phyloP scores from a whole-genome alignment of 2,329 filamentous ascomycete genomes.

The Thielaviopsis ethacetica region DNA sequence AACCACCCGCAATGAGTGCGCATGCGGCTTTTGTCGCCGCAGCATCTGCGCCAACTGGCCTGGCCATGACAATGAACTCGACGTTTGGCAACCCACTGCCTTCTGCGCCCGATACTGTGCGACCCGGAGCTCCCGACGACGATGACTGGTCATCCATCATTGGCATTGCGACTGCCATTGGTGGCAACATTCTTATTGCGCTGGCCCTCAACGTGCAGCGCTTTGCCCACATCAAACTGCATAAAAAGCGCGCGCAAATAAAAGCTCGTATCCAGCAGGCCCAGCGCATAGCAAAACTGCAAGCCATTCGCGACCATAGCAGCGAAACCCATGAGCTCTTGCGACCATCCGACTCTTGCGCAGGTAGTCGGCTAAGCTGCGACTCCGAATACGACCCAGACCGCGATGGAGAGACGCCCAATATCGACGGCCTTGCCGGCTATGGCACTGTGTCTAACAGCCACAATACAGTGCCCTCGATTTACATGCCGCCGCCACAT shows the following conservation, averaged over 20 bases:
- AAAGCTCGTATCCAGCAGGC: constrained; percentile 37
- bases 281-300: constrained; percentile 24
- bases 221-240: constrained; percentile 79
- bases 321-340: constrained; percentile 1
- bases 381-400: not conserved
- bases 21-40: not conserved
- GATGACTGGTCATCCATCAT: constrained; percentile 78
- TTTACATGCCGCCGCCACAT: not conserved
- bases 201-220: constrained; percentile 92
- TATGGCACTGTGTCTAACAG: constrained; percentile 6
- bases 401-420: not conserved
- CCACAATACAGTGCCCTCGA: not conserved
- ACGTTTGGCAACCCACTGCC: not conserved
- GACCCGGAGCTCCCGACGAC: not conserved
- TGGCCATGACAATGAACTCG: constrained; percentile 6
- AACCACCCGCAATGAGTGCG: not conserved
- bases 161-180: constrained; percentile 82
- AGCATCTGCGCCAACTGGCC: not conserved
- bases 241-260: constrained; percentile 47
- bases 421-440: not conserved
- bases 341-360: not conserved
- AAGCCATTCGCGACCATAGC: not conserved
- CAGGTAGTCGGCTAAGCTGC: not conserved
- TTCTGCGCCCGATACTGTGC: not conserved
- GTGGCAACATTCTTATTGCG: constrained; percentile 85